Conservation (phyloP, 2,329 filamentous ascomycete genomes). For the Hypoxylon sp. region DNA sequence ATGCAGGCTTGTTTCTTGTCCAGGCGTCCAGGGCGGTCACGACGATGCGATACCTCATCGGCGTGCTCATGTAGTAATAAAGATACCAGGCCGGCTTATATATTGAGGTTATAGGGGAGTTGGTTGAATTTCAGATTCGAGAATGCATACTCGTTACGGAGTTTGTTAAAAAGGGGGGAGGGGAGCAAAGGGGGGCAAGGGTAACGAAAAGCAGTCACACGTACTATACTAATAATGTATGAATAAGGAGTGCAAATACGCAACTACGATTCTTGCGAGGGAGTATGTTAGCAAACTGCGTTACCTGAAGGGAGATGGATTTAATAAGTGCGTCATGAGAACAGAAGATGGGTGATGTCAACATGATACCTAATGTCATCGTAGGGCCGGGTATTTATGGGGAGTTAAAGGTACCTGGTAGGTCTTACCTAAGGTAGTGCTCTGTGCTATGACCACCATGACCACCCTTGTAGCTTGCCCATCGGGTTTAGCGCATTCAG, state of each 20-base stretch:
- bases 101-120: slow-evolving; percentile 10
- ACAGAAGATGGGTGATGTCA: not conserved
- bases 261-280: not conserved
- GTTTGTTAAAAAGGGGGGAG: slow-evolving; percentile 25
- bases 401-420: not conserved
- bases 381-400: not conserved
- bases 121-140: slow-evolving; percentile 27
- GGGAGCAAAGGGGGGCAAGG: slow-evolving; percentile 19
- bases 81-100: slow-evolving; percentile 31
- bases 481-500: slow-evolving; percentile 34
- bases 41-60: slow-evolving; percentile 22
- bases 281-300: not conserved
- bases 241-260: slow-evolving; percentile 8
- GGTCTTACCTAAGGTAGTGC: too few relatives aligned
- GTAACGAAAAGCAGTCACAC: slow-evolving; percentile 19
- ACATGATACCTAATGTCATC: not conserved
- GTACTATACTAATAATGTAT: slow-evolving; percentile 32
- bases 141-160: slow-evolving; percentile 29
- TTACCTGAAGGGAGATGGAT: not conserved
- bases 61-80: slow-evolving; percentile 28
- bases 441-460: slow-evolving; percentile 10
- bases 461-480: not conserved
- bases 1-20: slow-evolving; percentile 9
- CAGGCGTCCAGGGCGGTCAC: slow-evolving; percentile 28
- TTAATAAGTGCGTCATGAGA: not conserved